Evolutionary conservation across 176 grass and related monocot species (phyloP).

Genomic region (Musa troglodytarum): DNA sequence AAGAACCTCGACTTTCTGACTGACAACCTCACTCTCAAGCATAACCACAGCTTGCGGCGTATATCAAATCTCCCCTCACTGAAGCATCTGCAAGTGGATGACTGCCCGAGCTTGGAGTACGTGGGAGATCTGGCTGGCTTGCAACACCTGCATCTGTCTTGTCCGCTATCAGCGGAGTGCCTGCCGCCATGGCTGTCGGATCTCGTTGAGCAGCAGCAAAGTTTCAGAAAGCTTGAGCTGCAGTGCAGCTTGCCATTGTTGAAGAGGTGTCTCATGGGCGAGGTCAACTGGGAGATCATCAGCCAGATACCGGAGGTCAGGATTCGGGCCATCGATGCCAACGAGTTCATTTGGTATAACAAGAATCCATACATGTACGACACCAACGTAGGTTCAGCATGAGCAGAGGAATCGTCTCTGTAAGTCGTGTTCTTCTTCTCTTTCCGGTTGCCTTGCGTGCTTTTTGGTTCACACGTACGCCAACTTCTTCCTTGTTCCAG

Average conservation of each 20-base stretch:
- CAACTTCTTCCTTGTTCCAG: too few species aligned
- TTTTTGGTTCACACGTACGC: too few species aligned
- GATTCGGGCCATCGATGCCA: not conserved
- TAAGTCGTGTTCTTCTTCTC: too few species aligned
- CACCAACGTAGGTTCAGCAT: too few species aligned
- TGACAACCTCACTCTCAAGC: slow-evolving; percentile 42
- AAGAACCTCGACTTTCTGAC: slow-evolving; percentile 24
- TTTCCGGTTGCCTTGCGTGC: too few species aligned
- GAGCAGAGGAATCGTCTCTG: too few species aligned
- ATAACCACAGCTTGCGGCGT: slow-evolving; percentile 44
- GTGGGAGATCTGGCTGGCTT: slow-evolving; percentile 43
- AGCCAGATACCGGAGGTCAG: not conserved
- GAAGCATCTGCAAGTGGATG: slow-evolving; percentile 30
- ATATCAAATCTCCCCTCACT: slow-evolving; percentile 42
- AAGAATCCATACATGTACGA: not conserved
- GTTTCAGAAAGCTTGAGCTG: not conserved
- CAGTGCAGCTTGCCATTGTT: not conserved
- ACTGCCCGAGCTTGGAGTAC: slow-evolving; percentile 61
- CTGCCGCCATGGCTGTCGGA: not conserved
- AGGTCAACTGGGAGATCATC: not conserved
- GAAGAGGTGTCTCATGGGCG: not conserved
- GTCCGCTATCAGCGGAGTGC: slow-evolving; percentile 30
- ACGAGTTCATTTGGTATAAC: not conserved
- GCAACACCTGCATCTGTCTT: slow-evolving; percentile 41
- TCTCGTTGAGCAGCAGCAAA: not conserved